Evolutionary conservation across 2,329 filamentous ascomycete species (phyloP), one percentile per base, ranked within the genome.

Genomic region (Aspergillus arachidicola): DNA sequence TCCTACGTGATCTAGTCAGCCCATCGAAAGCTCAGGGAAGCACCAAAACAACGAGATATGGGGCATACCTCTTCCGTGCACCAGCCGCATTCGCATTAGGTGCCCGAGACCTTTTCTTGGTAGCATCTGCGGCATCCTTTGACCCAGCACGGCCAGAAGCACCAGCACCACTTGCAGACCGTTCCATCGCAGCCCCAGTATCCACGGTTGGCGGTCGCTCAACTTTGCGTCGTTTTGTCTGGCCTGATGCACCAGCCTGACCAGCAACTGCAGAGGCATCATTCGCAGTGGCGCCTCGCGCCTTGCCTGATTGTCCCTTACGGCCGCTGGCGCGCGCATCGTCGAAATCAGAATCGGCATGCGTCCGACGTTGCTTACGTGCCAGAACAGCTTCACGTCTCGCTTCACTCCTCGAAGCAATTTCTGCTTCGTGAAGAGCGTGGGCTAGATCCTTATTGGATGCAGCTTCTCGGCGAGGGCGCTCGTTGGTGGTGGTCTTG

Each of bases 381-480:
- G 90, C 91, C 66, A 89, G 85, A 64, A 94, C 84, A 26, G 92
- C 91, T 77, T 96, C 93, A 73, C 94, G 93, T 67, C 92, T 86
- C 38, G 90, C 89, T 73, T 96, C 93, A 75, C 92, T 95, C 69
- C 94, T 88, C 61, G 91, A 89, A 14, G 92, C 91, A 23, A 91
- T 91, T 76, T 97, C 94, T 41, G 91, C 91, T 58, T 94, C 93
- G 60, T 95, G 85, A 51, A 91, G 85, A 66, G 91, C 91, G 26
- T 92, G 84, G 5, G 84, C 82, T 53, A 87, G 71, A 66, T 84
- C 92, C 56, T 93, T 91, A 45, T 88, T 88, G 26, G 91, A 86
- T 12, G 90, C 91, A 26, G 90, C 91, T 73, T 97, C 93, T 67
- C 92, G 87, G 64, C 93, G 86, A 55, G 91, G 89, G 30, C 90